Evolutionary conservation across 2,329 filamentous ascomycete genomes (phyloP).

Genomic region (Talaromyces funiculosus): DNA sequence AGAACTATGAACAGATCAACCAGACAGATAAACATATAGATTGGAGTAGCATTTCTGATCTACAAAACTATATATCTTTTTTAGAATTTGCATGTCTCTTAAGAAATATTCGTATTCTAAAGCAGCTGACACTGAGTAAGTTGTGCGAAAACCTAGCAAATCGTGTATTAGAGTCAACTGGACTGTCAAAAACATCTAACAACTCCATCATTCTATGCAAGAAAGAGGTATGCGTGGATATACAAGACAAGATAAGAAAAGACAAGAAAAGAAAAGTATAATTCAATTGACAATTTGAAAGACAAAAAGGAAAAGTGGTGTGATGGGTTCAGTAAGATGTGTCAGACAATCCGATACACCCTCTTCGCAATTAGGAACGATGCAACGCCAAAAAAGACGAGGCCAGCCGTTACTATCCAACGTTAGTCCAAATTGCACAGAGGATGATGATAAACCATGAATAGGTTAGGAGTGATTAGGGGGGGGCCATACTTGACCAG

Average conservation of each 20-base stretch:
- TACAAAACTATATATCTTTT: neutral
- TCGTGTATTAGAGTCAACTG: neutral
- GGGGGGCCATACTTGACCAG: conserved; percentile 45
- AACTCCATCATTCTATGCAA: neutral
- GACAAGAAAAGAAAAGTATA: neutral
- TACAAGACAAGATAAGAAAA: neutral
- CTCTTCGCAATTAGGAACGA: conserved; percentile 75
- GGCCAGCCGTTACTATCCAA: conserved; percentile 54
- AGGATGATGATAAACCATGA: neutral
- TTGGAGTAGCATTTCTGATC: neutral
- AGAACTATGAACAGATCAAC: neutral
- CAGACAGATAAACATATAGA: neutral
- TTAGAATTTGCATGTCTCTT: too few species aligned
- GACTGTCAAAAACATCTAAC: neutral
- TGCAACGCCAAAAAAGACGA: conserved; percentile 66
- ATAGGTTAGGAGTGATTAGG: conserved; percentile 1
- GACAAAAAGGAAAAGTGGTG: too few species aligned
- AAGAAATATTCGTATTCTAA: too few species aligned
- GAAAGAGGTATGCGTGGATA: neutral
- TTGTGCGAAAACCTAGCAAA: neutral
- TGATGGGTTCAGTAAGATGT: too few species aligned
- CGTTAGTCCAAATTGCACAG: neutral
- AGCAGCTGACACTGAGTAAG: too few species aligned
- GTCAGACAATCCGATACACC: conserved; percentile 66
- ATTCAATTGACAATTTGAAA: too few species aligned